Evolutionary conservation across 768 basidiomycete genomes (phyloP).

Genomic region (Tylopilus plumbeoviolaceoides): DNA sequence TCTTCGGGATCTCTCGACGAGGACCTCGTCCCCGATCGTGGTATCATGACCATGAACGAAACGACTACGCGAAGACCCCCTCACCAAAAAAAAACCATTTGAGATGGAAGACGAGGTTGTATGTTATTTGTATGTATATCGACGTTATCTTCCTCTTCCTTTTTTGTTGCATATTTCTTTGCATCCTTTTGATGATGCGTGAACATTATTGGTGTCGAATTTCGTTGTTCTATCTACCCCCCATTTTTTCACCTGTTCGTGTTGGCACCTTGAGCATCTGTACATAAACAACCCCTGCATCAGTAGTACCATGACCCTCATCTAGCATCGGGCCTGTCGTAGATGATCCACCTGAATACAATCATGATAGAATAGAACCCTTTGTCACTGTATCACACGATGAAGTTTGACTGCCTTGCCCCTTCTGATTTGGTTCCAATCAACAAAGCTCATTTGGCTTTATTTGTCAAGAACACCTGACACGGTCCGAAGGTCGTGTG

Average conservation of each 20-base stretch:
- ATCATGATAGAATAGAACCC: conserved; percentile 1
- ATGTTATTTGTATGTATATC: conserved; percentile 35
- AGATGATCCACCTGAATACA: conserved; percentile 11
- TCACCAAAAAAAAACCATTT: neutral
- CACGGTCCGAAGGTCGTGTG: neutral
- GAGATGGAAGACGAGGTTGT: conserved; percentile 14
- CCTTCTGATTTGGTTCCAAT: too few relatives aligned
- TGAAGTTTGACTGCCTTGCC: too few relatives aligned
- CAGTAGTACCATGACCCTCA: conserved; percentile 4
- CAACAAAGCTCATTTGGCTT: too few relatives aligned
- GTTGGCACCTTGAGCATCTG: conserved; percentile 13
- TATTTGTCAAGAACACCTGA: neutral
- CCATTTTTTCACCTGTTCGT: neutral
- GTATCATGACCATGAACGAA: conserved; percentile 9
- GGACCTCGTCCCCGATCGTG: conserved; percentile 3
- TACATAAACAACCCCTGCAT: conserved; percentile 14
- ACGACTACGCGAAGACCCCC: neutral
- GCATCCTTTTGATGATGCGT: neutral
- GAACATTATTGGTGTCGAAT: neutral
- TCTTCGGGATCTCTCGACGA: conserved; percentile 47
- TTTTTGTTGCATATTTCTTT: conserved; percentile 11
- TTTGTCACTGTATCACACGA: too few relatives aligned
- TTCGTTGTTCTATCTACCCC: conserved; percentile 5
- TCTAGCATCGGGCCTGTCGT: conserved; percentile 3
- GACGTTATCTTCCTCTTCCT: neutral